Evolutionary conservation across 208 protist species (phyloP).

Genomic region (Crithidia thermophila): DNA sequence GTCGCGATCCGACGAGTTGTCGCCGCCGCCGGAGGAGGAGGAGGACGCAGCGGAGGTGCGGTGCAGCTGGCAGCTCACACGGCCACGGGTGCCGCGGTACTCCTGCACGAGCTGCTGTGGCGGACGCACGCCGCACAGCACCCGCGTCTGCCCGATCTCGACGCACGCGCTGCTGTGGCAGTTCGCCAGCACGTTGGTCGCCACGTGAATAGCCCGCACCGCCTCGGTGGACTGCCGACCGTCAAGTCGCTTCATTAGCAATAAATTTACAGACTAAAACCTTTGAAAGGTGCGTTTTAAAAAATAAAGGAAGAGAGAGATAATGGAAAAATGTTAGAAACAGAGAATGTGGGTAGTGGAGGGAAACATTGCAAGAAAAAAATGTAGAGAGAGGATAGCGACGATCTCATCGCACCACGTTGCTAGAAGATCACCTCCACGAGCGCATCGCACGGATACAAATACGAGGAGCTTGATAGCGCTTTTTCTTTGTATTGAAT

Average conservation of each 20-base stretch:
- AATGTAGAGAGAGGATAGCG: not conserved
- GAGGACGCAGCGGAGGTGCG: constrained; percentile 36
- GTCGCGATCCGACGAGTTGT: constrained; percentile 32
- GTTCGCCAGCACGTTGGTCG: constrained; percentile 64
- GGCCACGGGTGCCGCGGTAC: constrained; percentile 78
- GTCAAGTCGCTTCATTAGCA: constrained; percentile 34
- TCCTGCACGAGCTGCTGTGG: constrained; percentile 87
- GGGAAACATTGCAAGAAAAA: not conserved
- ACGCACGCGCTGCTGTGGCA: constrained; percentile 85
- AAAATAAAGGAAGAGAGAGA: constrained; percentile 20
- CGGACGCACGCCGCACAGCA: constrained; percentile 78
- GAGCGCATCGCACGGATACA: too few species aligned
- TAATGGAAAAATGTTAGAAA: constrained; percentile 6
- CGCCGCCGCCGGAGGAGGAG: constrained; percentile 21
- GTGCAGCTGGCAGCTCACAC: constrained; percentile 64
- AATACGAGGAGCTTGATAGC: too few species aligned
- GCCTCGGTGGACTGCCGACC: constrained; percentile 30
- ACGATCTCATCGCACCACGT: too few species aligned
- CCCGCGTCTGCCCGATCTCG: constrained; percentile 78
- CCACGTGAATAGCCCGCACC: constrained; percentile 75
- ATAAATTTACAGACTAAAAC: constrained; percentile 2
- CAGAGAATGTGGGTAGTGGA: not conserved
- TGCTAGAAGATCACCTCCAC: too few species aligned
- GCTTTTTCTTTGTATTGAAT: too few species aligned
- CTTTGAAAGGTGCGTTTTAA: constrained; percentile 1